phyloP scores from a whole-genome alignment of 176 grass and related monocot genomes.

The Zizania latifolia region DNA sequence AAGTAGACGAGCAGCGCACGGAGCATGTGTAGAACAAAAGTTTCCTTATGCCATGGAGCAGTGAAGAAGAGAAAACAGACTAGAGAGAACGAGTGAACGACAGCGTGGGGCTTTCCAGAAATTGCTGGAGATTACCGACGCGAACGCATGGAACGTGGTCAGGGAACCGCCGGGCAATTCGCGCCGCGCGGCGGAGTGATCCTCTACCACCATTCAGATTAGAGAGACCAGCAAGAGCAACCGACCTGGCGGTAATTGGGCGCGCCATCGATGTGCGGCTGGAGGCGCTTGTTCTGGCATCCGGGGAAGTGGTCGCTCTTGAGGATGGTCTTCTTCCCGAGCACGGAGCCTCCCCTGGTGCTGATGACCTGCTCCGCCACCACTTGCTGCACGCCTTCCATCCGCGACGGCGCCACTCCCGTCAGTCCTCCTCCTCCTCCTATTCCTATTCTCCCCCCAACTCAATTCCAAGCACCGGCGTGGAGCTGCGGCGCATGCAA shows the following conservation, averaged over 20 bases:
- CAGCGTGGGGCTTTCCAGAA: background rate
- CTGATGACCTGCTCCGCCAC: conserved; percentile 79
- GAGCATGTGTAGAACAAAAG: background rate
- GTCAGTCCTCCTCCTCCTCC: background rate
- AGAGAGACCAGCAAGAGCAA: background rate
- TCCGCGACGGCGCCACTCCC: conserved; percentile 8
- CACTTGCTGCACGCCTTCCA: conserved; percentile 41
- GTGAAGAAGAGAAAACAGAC: background rate
- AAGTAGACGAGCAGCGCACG: background rate
- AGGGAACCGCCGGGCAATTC: background rate
- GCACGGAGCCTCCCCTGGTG: conserved; percentile 83
- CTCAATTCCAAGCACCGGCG: background rate
- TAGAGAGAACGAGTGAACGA: background rate
- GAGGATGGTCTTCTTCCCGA: conserved; percentile 98
- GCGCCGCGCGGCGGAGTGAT: background rate
- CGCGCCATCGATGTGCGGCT: conserved; percentile 90
- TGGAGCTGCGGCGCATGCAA: background rate
- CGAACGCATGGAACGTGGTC: background rate
- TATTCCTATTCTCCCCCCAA: too few relatives aligned
- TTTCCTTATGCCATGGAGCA: background rate
- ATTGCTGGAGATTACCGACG: background rate
- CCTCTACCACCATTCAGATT: background rate
- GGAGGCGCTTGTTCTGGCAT: conserved; percentile 89
- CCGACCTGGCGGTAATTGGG: conserved; percentile 91
- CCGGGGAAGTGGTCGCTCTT: conserved; percentile 99